Conservation (phyloP, 2,329 filamentous ascomycete species). For the Chaetomium globosum region DNA sequence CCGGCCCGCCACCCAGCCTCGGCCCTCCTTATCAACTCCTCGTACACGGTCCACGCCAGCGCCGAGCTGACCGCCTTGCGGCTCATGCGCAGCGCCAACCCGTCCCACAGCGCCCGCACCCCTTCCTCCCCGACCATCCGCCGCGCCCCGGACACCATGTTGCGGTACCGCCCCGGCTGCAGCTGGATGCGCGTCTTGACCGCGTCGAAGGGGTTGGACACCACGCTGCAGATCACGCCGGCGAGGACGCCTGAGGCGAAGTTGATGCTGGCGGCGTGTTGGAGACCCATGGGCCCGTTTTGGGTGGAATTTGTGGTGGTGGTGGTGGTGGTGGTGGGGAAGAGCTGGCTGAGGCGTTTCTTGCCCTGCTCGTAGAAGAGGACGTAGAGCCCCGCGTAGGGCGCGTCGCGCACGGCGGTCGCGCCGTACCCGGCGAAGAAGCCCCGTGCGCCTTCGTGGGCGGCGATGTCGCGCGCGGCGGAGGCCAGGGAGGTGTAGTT, state of each 20-base stretch:
- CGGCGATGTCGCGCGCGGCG: constrained; percentile 74
- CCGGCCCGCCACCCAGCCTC: constrained; percentile 39
- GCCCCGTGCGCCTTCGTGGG: constrained; percentile 72
- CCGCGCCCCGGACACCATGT: constrained; percentile 75
- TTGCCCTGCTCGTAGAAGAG: constrained; percentile 90
- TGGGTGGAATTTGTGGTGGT: no score
- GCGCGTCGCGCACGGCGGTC: constrained; percentile 90
- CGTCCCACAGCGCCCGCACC: constrained; percentile 77
- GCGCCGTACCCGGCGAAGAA: constrained; percentile 95
- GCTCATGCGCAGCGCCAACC: constrained; percentile 81
- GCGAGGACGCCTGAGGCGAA: constrained; percentile 81
- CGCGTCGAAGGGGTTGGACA: constrained; percentile 96
- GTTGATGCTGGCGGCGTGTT: constrained; percentile 70
- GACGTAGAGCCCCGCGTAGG: constrained; percentile 93
- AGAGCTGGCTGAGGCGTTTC: constrained; percentile 55
- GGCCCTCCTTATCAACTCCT: constrained; percentile 81
- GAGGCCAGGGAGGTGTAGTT: constrained; percentile 74
- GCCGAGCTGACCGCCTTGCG: constrained; percentile 91
- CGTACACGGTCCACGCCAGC: constrained; percentile 96
- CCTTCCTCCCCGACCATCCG: constrained; percentile 85
- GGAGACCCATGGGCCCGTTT: constrained; percentile 45
- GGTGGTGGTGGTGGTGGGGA: constrained; percentile 1
- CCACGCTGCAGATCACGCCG: constrained; percentile 77
- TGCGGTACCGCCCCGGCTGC: constrained; percentile 78
- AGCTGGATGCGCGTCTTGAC: constrained; percentile 95